Base-by-base conservation (phyloP, 371 early-diverging fungal genomes). In the Zancudomyces culisetae region DNA sequence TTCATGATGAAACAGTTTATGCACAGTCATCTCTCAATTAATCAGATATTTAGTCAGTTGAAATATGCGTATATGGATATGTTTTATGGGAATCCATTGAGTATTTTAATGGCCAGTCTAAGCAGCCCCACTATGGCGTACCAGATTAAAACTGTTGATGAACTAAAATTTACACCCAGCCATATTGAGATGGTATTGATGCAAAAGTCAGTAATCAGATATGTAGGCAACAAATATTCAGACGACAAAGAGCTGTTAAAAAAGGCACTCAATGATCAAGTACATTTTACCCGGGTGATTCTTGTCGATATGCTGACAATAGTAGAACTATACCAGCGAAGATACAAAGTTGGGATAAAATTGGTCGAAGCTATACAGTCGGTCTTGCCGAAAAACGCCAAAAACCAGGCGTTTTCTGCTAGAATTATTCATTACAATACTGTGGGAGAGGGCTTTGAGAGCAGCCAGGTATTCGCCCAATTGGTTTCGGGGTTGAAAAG, bases 41-140 rank as follows among this genome's bases (percentile, higher is more conserved):
- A 72, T 1, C 74, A 79, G 27, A 79, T 82, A 39, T 73, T 79
- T 15, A 68, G 76, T 2, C 79, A 77, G 58, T 55, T 88, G 35
- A 62, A 89, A 80, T 90, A 84, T 60, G 77, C 85, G 0, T 63
- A 79, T 22, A 86, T 90, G 87, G 81, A 83, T 50, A 82, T 85
- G 60, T 90, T 71, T 57, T 90, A 85, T 60, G 75, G 77, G 1
- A 87, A 88, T 55, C 87, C 92, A 3, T 68, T 91, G 20, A 85
- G 85, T 43, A 66, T 86, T 3, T 71, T 91, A 18, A 15, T 21
- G 1, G 39, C 54, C 19, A 48, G 54, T 43, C 15, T 55, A 2
- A 51, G 58, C 43, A 45, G 19, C 4, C 45, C 22, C 19, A 6
- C 13, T 21, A 19, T 54, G 21, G n/a, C 35, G 40, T 42, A 21